A percentile compares a stretch with the other conserved stretches of the same genome.
These are phyloP conservation scores for Graphilbum ipis-grandicollis DNA, from an alignment of 2,329 filamentous ascomycete species.

Conservation along the genomic window DNA sequence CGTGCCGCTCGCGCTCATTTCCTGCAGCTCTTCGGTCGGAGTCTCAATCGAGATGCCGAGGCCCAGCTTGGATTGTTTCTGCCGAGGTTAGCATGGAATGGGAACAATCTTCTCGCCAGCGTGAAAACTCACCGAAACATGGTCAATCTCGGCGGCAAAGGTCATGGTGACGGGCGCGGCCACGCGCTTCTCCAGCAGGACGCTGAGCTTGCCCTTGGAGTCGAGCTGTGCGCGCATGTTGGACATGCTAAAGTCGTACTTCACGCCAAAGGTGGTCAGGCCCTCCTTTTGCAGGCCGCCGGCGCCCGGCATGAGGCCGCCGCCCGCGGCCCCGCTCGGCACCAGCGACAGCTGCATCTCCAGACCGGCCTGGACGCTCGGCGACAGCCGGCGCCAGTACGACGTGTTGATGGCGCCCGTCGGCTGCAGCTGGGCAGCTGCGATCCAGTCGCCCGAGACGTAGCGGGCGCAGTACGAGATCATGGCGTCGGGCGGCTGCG, in stretches of 20 bases:
- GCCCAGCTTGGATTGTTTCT: conserved; percentile 93
- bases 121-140: conserved; percentile 61
- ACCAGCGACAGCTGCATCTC: conserved; percentile 82
- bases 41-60: conserved; percentile 86
- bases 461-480: conserved; percentile 85
- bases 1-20: conserved; percentile 60
- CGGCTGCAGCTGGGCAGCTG: conserved; percentile 73
- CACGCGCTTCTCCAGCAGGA: conserved; percentile 87
- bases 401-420: conserved; percentile 78
- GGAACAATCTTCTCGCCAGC: neutral
- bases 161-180: conserved; percentile 84
- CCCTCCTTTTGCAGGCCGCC: conserved; percentile 74
- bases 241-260: conserved; percentile 94
- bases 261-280: conserved; percentile 77
- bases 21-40: conserved; percentile 57
- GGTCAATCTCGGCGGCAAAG: conserved; percentile 92
- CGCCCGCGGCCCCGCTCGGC: conserved; percentile 26
- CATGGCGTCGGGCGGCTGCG: conserved; percentile 76
- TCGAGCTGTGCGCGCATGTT: conserved; percentile 94
- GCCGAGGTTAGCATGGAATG: conserved; percentile 13
- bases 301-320: conserved; percentile 64
- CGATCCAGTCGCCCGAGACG: conserved; percentile 84
- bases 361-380: conserved; percentile 91
- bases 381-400: conserved; percentile 85
- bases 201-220: conserved; percentile 83